phyloP scores from a whole-genome alignment of 78 protist species.

The Bodo saltans region DNA sequence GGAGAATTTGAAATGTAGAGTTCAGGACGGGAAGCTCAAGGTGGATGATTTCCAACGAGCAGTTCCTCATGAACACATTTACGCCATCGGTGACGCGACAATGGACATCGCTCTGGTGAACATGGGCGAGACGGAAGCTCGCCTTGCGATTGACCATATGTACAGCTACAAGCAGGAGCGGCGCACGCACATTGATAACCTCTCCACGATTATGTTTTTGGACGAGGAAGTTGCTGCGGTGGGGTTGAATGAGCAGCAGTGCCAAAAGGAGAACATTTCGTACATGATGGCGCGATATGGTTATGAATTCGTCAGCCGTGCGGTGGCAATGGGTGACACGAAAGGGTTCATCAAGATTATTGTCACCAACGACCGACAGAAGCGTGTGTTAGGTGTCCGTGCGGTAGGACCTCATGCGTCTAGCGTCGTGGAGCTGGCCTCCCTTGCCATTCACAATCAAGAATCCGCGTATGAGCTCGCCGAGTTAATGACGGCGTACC shows the following conservation, averaged over 20 bases:
- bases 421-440: constrained; percentile 5
- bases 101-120: constrained; percentile 33
- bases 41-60: neutral
- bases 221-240: constrained; percentile 28
- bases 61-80: neutral
- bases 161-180: neutral
- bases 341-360: constrained; percentile 32
- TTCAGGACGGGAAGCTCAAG: neutral
- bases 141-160: constrained; percentile 16
- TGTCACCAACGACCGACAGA: neutral
- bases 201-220: constrained; percentile 35
- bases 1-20: neutral
- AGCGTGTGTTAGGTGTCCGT: constrained; percentile 17
- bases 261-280: neutral
- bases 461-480: neutral
- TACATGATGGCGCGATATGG: neutral
- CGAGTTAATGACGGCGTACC: constrained; percentile 11
- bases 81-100: constrained; percentile 36
- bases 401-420: constrained; percentile 28
- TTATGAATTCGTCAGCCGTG: constrained; percentile 1
- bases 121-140: constrained; percentile 36
- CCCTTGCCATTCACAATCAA: constrained; percentile 3
- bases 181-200: constrained; percentile 4
- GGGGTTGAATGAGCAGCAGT: constrained; percentile 27
- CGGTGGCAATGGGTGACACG: neutral